Evolutionary conservation across 2,329 filamentous ascomycete genomes (phyloP).

Genomic region (Exutisphaerella laricina): DNA sequence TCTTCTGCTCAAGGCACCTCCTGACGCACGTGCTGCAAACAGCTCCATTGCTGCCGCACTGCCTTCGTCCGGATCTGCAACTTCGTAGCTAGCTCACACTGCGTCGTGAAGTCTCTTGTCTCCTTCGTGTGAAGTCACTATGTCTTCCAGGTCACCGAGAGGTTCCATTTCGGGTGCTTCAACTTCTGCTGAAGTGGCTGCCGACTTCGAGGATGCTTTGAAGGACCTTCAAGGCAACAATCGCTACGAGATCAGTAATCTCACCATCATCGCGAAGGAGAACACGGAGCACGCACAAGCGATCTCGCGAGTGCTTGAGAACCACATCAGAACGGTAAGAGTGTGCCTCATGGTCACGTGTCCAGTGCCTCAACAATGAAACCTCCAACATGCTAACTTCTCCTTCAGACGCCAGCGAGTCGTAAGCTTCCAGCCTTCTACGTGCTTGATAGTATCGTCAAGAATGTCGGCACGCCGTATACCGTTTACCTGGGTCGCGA

Average conservation of each 20-base stretch:
- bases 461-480: constrained; percentile 97
- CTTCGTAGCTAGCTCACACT: constrained; percentile 21
- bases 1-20: constrained; percentile 6
- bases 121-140: constrained; percentile 38
- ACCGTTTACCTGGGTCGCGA: constrained; percentile 90
- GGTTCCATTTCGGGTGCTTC: constrained; percentile 40
- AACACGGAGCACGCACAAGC: constrained; percentile 93
- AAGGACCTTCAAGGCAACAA: constrained; percentile 88
- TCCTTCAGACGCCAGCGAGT: constrained; percentile 67
- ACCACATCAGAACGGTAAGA: constrained; percentile 94
- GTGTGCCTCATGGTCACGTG: constrained; percentile 21
- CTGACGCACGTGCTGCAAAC: constrained; percentile 6
- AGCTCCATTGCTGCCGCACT: not conserved
- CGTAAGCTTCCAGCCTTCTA: constrained; percentile 96
- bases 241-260: constrained; percentile 91
- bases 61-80: constrained; percentile 3
- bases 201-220: constrained; percentile 89
- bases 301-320: constrained; percentile 83
- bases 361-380: too few species aligned
- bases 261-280: constrained; percentile 96
- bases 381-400: constrained; percentile 39
- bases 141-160: constrained; percentile 48
- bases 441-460: constrained; percentile 95
- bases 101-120: constrained; percentile 20
- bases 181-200: constrained; percentile 75